Percentiles rank a stretch among this genome's conserved stretches.
phyloP scores from a whole-genome alignment of 768 basidiomycete genomes.

The Pleurotus pulmonarius region DNA sequence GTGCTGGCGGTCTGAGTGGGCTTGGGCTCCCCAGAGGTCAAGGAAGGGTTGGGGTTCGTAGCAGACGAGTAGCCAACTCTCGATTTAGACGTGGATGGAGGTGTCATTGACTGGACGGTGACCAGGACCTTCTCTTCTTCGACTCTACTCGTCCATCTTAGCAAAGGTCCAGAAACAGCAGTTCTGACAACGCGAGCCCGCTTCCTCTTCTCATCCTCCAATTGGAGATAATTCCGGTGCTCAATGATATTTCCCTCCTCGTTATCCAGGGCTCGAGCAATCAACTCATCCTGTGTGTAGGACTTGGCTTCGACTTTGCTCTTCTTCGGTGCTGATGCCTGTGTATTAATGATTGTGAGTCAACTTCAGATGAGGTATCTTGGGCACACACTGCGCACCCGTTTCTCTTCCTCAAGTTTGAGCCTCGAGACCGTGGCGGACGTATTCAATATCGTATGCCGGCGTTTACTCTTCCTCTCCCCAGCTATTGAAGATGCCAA shows the following conservation, averaged over 20 bases:
- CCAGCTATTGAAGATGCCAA: slow-evolving; percentile 27
- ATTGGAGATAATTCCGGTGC: slow-evolving; percentile 72
- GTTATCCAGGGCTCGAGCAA: slow-evolving; percentile 78
- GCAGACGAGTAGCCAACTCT: slow-evolving; percentile 8
- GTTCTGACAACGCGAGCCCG: slow-evolving; percentile 60
- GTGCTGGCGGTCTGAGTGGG: neutral
- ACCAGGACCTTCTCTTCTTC: slow-evolving; percentile 53
- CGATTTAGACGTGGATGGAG: slow-evolving; percentile 14
- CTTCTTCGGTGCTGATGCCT: slow-evolving; percentile 66
- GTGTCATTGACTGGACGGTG: slow-evolving; percentile 28
- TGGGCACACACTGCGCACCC: slow-evolving; percentile 31
- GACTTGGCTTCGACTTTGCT: slow-evolving; percentile 45
- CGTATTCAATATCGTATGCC: slow-evolving; percentile 69
- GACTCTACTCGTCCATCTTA: slow-evolving; percentile 67
- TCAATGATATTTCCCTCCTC: slow-evolving; percentile 83
- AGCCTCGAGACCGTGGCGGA: slow-evolving; percentile 62
- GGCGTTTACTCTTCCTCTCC: slow-evolving; percentile 59
- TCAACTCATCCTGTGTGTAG: slow-evolving; percentile 80
- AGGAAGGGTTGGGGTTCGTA: neutral
- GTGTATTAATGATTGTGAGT: neutral
- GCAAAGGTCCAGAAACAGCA: slow-evolving; percentile 58
- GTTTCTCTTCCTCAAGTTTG: slow-evolving; percentile 60
- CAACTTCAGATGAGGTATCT: neutral
- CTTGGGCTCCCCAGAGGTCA: neutral
- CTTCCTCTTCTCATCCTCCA: slow-evolving; percentile 81